phyloP scores from a whole-genome alignment of 2,329 filamentous ascomycete genomes.

The Aspergillus hiratsukae region DNA sequence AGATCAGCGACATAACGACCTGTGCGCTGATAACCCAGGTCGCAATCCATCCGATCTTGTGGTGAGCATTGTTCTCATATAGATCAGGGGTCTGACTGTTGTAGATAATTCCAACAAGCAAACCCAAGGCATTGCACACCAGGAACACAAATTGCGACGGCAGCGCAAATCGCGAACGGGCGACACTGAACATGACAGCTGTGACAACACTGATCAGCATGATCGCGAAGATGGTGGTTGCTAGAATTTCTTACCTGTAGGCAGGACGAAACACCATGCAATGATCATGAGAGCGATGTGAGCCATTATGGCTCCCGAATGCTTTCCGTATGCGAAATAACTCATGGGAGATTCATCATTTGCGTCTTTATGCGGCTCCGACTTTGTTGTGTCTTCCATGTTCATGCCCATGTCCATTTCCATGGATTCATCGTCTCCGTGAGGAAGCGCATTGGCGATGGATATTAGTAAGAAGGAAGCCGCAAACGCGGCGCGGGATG shows the following conservation, averaged over 20 bases:
- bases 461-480: slow-evolving; percentile 27
- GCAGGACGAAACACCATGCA: slow-evolving; percentile 69
- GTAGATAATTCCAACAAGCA: slow-evolving; percentile 66
- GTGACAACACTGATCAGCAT: slow-evolving; percentile 2
- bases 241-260: slow-evolving; percentile 55
- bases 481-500: slow-evolving; percentile 24
- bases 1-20: slow-evolving; percentile 62
- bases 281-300: slow-evolving; percentile 68
- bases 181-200: slow-evolving; percentile 84
- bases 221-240: not conserved
- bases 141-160: slow-evolving; percentile 65
- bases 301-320: slow-evolving; percentile 53
- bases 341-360: slow-evolving; percentile 34
- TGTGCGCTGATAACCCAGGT: slow-evolving; percentile 70
- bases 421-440: slow-evolving; percentile 30
- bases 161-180: slow-evolving; percentile 69
- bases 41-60: slow-evolving; percentile 80
- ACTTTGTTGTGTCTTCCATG: slow-evolving; percentile 14
- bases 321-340: slow-evolving; percentile 41
- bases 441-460: slow-evolving; percentile 29
- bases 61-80: slow-evolving; percentile 82
- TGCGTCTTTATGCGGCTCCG: slow-evolving; percentile 12
- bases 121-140: slow-evolving; percentile 57
- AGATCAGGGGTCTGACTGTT: slow-evolving; percentile 78
- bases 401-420: slow-evolving; percentile 29